These are phyloP conservation scores for Leucosporidium creatinivorum DNA, from an alignment of 768 basidiomycete species.

Conservation along the genomic window DNA sequence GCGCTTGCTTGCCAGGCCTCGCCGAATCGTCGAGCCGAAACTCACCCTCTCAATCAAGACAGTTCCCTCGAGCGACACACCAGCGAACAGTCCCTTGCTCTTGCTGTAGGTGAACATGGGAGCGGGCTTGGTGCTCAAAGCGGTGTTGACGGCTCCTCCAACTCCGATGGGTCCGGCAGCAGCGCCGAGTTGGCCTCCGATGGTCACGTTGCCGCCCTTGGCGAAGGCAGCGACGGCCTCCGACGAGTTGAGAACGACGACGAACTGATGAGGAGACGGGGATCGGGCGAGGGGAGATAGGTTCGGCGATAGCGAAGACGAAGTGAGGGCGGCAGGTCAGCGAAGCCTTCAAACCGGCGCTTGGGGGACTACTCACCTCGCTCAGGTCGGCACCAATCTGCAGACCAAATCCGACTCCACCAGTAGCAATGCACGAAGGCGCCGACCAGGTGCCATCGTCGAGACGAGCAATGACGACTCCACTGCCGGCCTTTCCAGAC, in stretches of 20 bases:
- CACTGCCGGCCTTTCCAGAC: constrained; percentile 89
- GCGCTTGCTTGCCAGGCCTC: neutral
- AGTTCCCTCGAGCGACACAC: constrained; percentile 88
- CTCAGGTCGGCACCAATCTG: constrained; percentile 87
- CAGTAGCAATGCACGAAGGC: constrained; percentile 93
- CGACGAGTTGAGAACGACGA: constrained; percentile 92
- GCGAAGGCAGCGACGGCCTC: constrained; percentile 94
- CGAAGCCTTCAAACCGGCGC: neutral
- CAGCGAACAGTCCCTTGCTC: constrained; percentile 78
- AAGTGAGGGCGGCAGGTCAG: neutral
- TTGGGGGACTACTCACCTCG: constrained; percentile 42
- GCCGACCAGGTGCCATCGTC: constrained; percentile 84
- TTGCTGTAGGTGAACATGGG: constrained; percentile 69
- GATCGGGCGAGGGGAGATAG: neutral
- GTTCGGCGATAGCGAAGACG: neutral
- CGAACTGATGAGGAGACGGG: constrained; percentile 55
- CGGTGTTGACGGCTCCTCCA: constrained; percentile 43
- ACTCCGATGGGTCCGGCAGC: constrained; percentile 50
- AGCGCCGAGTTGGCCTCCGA: constrained; percentile 78
- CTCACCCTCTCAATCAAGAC: constrained; percentile 70
- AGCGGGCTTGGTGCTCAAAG: constrained; percentile 59
- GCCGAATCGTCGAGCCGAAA: neutral
- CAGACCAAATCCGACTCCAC: constrained; percentile 86
- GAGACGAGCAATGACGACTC: constrained; percentile 81
- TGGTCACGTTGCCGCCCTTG: constrained; percentile 88